These are phyloP conservation scores for Suillus alpinus DNA, from an alignment of 768 basidiomycete genomes.

Conservation along the genomic window DNA sequence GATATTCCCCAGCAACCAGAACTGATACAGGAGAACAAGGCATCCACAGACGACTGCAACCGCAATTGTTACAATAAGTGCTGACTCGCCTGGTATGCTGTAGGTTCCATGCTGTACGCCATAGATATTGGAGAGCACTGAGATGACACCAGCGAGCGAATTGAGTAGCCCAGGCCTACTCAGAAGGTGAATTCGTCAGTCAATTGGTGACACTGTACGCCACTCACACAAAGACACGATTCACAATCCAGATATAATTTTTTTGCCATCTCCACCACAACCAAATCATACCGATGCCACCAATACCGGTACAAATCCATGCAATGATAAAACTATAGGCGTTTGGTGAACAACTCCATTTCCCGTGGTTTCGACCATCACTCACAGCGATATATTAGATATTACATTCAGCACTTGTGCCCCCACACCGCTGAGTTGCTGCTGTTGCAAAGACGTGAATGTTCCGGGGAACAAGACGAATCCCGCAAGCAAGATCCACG, in stretches of 20 bases:
- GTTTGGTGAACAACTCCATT: neutral
- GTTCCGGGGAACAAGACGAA: conserved; percentile 64
- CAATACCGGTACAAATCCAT: conserved; percentile 51
- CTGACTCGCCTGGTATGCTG: conserved; percentile 40
- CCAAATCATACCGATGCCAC: conserved; percentile 52
- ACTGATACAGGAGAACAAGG: conserved; percentile 39
- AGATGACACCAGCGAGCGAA: conserved; percentile 54
- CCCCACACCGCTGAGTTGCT: conserved; percentile 27
- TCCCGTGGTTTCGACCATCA: conserved; percentile 1
- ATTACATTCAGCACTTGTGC: conserved; percentile 35
- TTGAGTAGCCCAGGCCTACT: conserved; percentile 55
- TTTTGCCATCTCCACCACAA: conserved; percentile 58
- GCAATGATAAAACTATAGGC: conserved; percentile 49
- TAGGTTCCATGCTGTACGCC: conserved; percentile 47
- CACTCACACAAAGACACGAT: conserved; percentile 55
- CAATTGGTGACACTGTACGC: neutral
- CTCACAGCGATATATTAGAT: conserved; percentile 47
- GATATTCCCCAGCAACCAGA: conserved; percentile 43
- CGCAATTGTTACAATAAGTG: conserved; percentile 45
- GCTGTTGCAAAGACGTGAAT: conserved; percentile 43
- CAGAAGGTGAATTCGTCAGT: conserved; percentile 6
- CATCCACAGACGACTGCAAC: conserved; percentile 41
- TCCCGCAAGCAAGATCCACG: conserved; percentile 61
- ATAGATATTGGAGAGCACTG: conserved; percentile 50
- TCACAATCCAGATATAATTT: conserved; percentile 58